phyloP scores from a whole-genome alignment of 352 stramenopile genomes.

The Phytophthora cactorum region DNA sequence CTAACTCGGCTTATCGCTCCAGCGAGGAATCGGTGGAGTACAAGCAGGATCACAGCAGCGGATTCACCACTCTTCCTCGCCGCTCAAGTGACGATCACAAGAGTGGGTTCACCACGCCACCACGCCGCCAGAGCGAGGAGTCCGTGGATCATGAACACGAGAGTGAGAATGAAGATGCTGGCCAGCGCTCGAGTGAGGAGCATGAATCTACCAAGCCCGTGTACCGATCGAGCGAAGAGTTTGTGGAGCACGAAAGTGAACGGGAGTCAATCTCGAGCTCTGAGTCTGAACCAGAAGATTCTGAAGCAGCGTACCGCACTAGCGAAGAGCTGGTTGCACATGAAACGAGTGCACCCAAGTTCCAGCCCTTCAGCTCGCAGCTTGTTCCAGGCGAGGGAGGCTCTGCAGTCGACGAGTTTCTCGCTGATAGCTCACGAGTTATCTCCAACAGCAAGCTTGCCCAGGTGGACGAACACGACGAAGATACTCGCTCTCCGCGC shows the following conservation, averaged over 20 bases:
- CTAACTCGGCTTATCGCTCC: background rate
- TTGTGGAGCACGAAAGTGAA: conserved; percentile 15
- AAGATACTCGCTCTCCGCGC: conserved; percentile 25
- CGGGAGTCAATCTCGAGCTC: conserved; percentile 11
- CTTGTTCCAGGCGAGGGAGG: conserved; percentile 32
- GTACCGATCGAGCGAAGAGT: conserved; percentile 18
- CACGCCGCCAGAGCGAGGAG: conserved; percentile 3
- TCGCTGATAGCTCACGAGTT: conserved; percentile 18
- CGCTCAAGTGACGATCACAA: conserved; percentile 1
- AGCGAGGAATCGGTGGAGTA: conserved; percentile 11
- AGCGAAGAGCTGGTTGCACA: conserved; percentile 22
- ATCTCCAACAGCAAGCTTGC: conserved; percentile 21
- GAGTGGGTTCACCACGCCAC: background rate
- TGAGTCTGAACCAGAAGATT: conserved; percentile 23
- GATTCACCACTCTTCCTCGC: background rate
- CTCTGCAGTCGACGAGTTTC: conserved; percentile 34
- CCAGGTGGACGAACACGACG: conserved; percentile 29
- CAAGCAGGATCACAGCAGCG: background rate
- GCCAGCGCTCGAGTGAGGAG: conserved; percentile 14
- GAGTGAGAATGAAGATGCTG: conserved; percentile 36
- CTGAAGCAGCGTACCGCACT: conserved; percentile 7
- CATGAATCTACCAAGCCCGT: background rate
- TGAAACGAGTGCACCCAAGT: conserved; percentile 17
- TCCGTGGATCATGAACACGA: conserved; percentile 22
- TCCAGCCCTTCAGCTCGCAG: conserved; percentile 29